Percentiles rank a stretch among this genome's conserved stretches.
Conservation (phyloP, 2,329 filamentous ascomycete species). For the Penicillium aurantiogriseum region DNA sequence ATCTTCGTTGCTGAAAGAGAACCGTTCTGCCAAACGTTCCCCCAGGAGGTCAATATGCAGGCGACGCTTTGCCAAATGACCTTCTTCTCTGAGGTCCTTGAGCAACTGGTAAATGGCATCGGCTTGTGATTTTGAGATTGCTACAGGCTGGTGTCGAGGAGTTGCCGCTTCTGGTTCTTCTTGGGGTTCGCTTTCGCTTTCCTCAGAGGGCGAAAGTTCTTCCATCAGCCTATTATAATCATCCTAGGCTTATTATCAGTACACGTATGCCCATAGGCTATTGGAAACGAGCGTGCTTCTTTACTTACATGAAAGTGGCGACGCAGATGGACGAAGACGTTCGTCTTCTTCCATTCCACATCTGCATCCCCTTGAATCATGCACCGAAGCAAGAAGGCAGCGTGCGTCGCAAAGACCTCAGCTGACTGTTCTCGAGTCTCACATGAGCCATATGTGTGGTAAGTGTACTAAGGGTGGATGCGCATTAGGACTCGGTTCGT, state of each 20-base stretch:
- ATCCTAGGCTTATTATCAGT: slow-evolving; percentile 25
- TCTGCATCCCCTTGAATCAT: slow-evolving; percentile 49
- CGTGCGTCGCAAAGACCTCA: slow-evolving; percentile 48
- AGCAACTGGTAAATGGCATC: slow-evolving; percentile 40
- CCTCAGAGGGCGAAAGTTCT: slow-evolving; percentile 23
- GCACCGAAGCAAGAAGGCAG: slow-evolving; percentile 46
- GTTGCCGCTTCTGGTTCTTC: slow-evolving; percentile 23
- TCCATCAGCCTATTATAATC: slow-evolving; percentile 34
- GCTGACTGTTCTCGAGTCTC: slow-evolving; percentile 48
- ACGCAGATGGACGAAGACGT: slow-evolving; percentile 45
- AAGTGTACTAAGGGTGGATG: slow-evolving; percentile 36
- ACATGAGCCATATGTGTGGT: slow-evolving; percentile 42
- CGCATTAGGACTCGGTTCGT: background rate
- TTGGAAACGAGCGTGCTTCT: background rate
- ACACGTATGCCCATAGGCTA: background rate
- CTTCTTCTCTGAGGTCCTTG: slow-evolving; percentile 40
- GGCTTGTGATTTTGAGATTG: slow-evolving; percentile 35
- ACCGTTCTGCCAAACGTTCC: slow-evolving; percentile 31
- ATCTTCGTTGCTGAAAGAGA: slow-evolving; percentile 35
- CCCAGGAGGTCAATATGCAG: slow-evolving; percentile 38
- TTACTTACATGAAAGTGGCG: slow-evolving; percentile 42
- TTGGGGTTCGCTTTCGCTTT: slow-evolving; percentile 17
- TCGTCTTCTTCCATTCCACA: slow-evolving; percentile 46
- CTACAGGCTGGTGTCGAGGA: slow-evolving; percentile 26
- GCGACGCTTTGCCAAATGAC: slow-evolving; percentile 43